Base-by-base conservation (phyloP, 345 rosid species). In the Boechera stricta region DNA sequence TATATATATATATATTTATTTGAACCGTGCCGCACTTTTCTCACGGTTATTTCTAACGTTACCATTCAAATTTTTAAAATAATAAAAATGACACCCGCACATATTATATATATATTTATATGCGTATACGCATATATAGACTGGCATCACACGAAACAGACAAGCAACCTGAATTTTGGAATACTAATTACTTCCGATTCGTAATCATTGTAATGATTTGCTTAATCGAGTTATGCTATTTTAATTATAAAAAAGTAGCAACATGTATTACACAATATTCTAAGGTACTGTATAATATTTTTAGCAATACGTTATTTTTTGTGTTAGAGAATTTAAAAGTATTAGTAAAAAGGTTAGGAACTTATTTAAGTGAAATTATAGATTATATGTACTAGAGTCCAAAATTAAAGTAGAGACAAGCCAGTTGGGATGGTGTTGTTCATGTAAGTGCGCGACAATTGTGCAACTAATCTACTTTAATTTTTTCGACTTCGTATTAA, bases 361-460 rank as follows among this genome's bases (percentile, higher is more conserved):
- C 16, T 44, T 44, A 12, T 44, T 44, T 44, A 44, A 44, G 49
- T 44, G 16, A 70, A 44, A 44, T 33, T 54, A 24, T 77, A 16
- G 65, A 45, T 54, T 38, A 64, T 21, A 28, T 5, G 39, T 57
- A 47, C 61, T 60, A 72, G 72, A 66, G 74, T 64, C 72, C 64
- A 78, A 73, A 78, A 67, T 5, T 39, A 78, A 78, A 78, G 77
- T 49, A 52, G 64, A 67, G 77, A 73, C 74, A 79, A 63, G 78
- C 78, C 70, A 79, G 77, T 67, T 78, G 39, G 72, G 68, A 72
- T 65, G 77, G 69, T 73, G 61, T 67, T 52, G 74, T 67, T 73
- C 42, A 47, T 73, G 60, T 45, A 60, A 67, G 78, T 79, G 82
- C 82, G 74, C 15, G 58, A 79, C 78, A 79, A 73, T 60, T 79